Evolutionary conservation across 2,329 filamentous ascomycete genomes (phyloP).

Genomic region (Hymenoscyphus linearis): DNA sequence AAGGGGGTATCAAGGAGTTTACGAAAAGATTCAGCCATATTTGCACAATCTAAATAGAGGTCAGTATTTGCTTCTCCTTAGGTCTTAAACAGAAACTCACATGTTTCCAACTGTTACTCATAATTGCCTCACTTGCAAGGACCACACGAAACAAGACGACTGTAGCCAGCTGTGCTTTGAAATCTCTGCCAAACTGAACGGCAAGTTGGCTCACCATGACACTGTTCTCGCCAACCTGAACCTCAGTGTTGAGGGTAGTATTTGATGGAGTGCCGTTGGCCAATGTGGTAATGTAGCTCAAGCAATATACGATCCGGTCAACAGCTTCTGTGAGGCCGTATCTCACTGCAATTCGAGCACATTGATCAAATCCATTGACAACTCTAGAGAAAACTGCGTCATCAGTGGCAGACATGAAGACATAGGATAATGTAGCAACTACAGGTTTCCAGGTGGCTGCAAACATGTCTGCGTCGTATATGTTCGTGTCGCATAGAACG

Average conservation of each 20-base stretch:
- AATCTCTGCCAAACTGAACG: constrained; percentile 90
- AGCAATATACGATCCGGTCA: constrained; percentile 86
- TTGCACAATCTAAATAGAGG: constrained; percentile 62
- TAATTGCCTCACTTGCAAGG: constrained; percentile 72
- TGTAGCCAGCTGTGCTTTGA: constrained; percentile 87
- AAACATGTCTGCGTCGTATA: constrained; percentile 98
- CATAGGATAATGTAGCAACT: constrained; percentile 89
- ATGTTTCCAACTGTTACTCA: constrained; percentile 72
- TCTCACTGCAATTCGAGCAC: constrained; percentile 82
- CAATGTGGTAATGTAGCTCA: constrained; percentile 86
- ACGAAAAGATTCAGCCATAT: constrained; percentile 96
- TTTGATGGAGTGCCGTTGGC: constrained; percentile 71
- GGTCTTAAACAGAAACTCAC: constrained; percentile 44
- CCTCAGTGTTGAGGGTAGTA: constrained; percentile 88
- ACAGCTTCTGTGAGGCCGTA: constrained; percentile 80
- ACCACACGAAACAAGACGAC: constrained; percentile 94
- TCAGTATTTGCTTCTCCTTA: constrained; percentile 32
- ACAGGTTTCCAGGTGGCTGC: constrained; percentile 93
- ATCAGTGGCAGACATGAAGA: constrained; percentile 98
- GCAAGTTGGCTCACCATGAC: constrained; percentile 99
- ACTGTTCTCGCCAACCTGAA: constrained; percentile 83
- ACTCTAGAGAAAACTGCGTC: constrained; percentile 92
- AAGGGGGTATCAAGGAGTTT: constrained; percentile 85
- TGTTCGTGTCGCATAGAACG: constrained; percentile 79
- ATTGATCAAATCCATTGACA: constrained; percentile 93